Evolutionary conservation across 2,329 filamentous ascomycete genomes (phyloP).

Genomic region (Aspergillus hortae): DNA sequence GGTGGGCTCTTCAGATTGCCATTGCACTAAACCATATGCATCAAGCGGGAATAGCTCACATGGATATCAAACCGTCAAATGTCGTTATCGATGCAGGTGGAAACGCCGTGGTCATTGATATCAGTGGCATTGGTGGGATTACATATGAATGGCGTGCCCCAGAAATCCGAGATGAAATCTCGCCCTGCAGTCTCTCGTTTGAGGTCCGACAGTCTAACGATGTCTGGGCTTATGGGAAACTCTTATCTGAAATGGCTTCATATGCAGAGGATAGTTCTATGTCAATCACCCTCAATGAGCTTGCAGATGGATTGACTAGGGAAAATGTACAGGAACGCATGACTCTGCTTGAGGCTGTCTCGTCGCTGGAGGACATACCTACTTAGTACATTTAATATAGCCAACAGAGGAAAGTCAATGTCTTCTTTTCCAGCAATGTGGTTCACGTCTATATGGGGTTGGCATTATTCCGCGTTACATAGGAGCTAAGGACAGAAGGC

Average conservation of each 20-base stretch:
- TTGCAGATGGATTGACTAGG: constrained; percentile 12
- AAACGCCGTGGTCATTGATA: constrained; percentile 20
- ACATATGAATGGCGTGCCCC: constrained; percentile 17
- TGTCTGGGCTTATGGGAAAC: constrained; percentile 20
- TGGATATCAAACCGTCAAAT: constrained; percentile 20
- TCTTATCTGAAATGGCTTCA: constrained; percentile 15
- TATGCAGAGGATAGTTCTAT: constrained; percentile 8
- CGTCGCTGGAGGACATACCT: not conserved
- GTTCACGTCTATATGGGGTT: too few relatives aligned
- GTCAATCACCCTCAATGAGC: constrained; percentile 4
- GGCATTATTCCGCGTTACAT: too few relatives aligned
- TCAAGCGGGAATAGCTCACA: constrained; percentile 13
- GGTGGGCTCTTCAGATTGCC: constrained; percentile 18
- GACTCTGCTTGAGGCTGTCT: not conserved
- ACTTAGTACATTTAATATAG: too few relatives aligned
- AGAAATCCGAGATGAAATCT: constrained; percentile 18
- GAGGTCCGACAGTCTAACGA: constrained; percentile 17
- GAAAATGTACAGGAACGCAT: constrained; percentile 1
- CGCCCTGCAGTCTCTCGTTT: constrained; percentile 16
- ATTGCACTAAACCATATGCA: constrained; percentile 13
- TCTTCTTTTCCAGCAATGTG: too few relatives aligned
- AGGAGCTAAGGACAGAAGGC: too few relatives aligned
- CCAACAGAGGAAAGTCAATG: too few relatives aligned
- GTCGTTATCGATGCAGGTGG: constrained; percentile 15
- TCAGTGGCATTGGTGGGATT: constrained; percentile 18